Conservation (phyloP, 169 alveolate species). For the Theileria annulata region DNA sequence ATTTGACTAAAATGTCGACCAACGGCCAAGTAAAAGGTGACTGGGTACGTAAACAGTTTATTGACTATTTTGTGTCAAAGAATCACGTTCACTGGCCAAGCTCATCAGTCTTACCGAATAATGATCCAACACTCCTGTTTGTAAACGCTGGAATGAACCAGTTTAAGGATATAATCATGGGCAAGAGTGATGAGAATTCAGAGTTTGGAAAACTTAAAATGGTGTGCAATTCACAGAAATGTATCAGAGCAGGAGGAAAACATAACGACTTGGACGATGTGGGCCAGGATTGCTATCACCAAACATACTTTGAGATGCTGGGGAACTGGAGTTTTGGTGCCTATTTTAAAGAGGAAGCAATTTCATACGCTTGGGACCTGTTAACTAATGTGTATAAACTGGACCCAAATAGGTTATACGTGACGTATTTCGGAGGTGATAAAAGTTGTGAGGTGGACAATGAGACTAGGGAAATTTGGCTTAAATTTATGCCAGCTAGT, state of each 20-base stretch:
- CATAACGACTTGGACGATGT: conserved; percentile 90
- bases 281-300: conserved; percentile 94
- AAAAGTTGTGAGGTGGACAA: conserved; percentile 87
- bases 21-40: conserved; percentile 17
- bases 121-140: conserved; percentile 90
- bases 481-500: conserved; percentile 79
- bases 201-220: conserved; percentile 88
- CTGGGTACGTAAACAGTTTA: conserved; percentile 69
- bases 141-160: conserved; percentile 95
- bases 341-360: conserved; percentile 91
- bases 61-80: conserved; percentile 74
- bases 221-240: conserved; percentile 91
- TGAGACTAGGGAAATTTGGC: conserved; percentile 88
- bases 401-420: conserved; percentile 84
- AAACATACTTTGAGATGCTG: conserved; percentile 95
- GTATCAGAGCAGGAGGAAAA: conserved; percentile 93
- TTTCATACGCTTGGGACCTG: conserved; percentile 90
- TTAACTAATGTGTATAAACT: conserved; percentile 86
- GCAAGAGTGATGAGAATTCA: conserved; percentile 86
- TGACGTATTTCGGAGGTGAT: conserved; percentile 93
- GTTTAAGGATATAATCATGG: conserved; percentile 86
- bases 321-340: conserved; percentile 96
- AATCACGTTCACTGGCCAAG: conserved; percentile 74
- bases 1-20: conserved; percentile 2
- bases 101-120: conserved; percentile 87